Evolutionary conservation across 1,284 basidiomycete genomes (phyloP).

Genomic region (Quambalaria eucalypti): DNA sequence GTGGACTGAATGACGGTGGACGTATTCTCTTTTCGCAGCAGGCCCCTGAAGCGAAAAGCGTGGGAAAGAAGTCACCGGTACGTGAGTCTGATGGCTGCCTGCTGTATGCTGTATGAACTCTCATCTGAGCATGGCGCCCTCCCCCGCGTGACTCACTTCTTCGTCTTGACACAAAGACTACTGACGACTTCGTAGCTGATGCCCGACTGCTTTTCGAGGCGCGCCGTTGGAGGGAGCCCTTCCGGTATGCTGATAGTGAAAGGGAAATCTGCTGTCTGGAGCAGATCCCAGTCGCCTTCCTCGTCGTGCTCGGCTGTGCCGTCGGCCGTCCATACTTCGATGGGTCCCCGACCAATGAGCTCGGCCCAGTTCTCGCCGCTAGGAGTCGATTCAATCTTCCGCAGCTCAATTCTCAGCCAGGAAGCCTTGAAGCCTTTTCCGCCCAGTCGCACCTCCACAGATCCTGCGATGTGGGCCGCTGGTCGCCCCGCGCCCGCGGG

Average conservation of each 20-base stretch:
- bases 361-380: slow-evolving; percentile 43
- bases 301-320: slow-evolving; percentile 16
- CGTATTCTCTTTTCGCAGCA: slow-evolving; percentile 23
- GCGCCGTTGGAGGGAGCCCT: slow-evolving; percentile 36
- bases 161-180: slow-evolving; percentile 29
- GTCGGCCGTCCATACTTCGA: slow-evolving; percentile 36
- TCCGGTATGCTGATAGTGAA: slow-evolving; percentile 38
- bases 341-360: slow-evolving; percentile 39
- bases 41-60: slow-evolving; percentile 19
- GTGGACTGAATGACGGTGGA: slow-evolving; percentile 35
- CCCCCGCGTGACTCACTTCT: background rate
- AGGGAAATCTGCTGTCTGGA: slow-evolving; percentile 23
- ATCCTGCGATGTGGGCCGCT: slow-evolving; percentile 36
- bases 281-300: slow-evolving; percentile 26
- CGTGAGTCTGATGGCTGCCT: background rate
- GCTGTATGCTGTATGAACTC: background rate
- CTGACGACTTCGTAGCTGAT: slow-evolving; percentile 42
- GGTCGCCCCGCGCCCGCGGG: slow-evolving; percentile 24
- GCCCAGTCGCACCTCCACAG: slow-evolving; percentile 31
- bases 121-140: background rate
- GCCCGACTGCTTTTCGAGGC: slow-evolving; percentile 37
- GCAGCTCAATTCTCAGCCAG: slow-evolving; percentile 43
- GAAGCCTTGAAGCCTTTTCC: slow-evolving; percentile 37
- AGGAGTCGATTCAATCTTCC: slow-evolving; percentile 40
- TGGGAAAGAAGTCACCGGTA: background rate